Evolutionary conservation across 768 basidiomycete genomes (phyloP), one percentile per base, ranked within the genome.

Genomic region (Pisolithus marmoratus): DNA sequence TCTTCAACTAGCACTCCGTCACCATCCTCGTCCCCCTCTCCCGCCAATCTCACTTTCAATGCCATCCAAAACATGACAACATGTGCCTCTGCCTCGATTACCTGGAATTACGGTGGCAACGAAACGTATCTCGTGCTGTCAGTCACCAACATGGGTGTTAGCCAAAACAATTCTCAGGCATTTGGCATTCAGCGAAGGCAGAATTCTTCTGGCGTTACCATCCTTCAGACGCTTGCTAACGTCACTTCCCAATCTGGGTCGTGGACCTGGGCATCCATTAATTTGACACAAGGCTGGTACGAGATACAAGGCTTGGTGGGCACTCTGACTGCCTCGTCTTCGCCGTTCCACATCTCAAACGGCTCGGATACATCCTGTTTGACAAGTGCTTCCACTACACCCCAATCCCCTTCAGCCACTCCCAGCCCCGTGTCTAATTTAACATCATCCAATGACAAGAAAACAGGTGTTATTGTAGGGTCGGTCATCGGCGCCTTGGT

Each of bases 241-340:
- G 26, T 45, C 8, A 45, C 17, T 45, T 26, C 43, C 15, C 43
- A 45, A 15, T 17, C 43, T 11, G 43, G 15, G 24, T 29, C 43
- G 23, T 80, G 66, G 63, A 64, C 58, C 4, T 83, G 84, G 82
- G 4, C 61, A 1, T 42, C 64, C 2, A 79, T 84, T 45, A 69
- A 71, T 52, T 63, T 82, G 22, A 61, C 76, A 0, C 63, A 71
- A 48, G 83, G 83, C 4, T 74, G 71, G 72, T 84, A 84, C 57
- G 42, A 55, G 12, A 45, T 75, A 41, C 46, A 56, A 46, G 73
- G 65, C 29, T 22, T 54, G 5, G 12, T 52, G 22, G 51, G 53
- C 5, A 34, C 22, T 4, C 19, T 56, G 24, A 22, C 47, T 17
- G 44, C 19, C 9, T 11, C 22, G 11, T 77, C 75, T 15, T 2